Base-by-base conservation (phyloP, 805 yeast genomes). In the Kluyveromyces lactis region DNA sequence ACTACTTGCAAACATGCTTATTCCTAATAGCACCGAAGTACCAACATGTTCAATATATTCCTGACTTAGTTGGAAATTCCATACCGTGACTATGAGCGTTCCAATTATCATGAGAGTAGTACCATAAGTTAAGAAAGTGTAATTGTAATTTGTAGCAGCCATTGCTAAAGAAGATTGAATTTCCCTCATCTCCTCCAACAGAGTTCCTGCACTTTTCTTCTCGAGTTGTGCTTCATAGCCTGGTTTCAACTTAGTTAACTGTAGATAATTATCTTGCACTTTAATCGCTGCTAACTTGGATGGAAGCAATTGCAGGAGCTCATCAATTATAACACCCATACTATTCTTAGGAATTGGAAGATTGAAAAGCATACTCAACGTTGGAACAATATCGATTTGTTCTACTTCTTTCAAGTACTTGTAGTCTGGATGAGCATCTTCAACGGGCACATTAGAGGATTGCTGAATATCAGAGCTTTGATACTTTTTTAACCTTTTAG, bases 301-400 rank as follows among this genome's bases (percentile, higher is more conserved):
- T 1, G 62, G 42, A 73, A 83, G 78, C 2, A 83, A 51, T 0
- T 63, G 62, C 12, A 86, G 62, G 18, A 87, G 60, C 3, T 75
- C 73, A 0, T 68, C 65, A 3, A 86, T 72, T 4, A 89, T 51
- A 0, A 81, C 69, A 2, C 98, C 98, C 10, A 87, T 68, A 52
- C 81, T 90, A 58, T 89, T 90, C 61, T 72, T 86, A 0, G 99
- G 98, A 26, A 92, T 74, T 0, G 99, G 97, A 4, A 87, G 53
- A 4, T 95, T 95, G 50, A 87, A 63, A 13, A 89, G 63, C 18
- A 85, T 64, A 0, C 95, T 77, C 9, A 90, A 54, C 0, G 97
- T 89, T n/a, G 98, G 86, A 3, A 90, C 97, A 26, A 92, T 62
- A 58, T 92, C 98, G 39, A 90, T 86, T 57, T 92, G 99, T 47